These are phyloP conservation scores for Henckelia pumila DNA, from an alignment of 257 asterid species.

Conservation along the genomic window DNA sequence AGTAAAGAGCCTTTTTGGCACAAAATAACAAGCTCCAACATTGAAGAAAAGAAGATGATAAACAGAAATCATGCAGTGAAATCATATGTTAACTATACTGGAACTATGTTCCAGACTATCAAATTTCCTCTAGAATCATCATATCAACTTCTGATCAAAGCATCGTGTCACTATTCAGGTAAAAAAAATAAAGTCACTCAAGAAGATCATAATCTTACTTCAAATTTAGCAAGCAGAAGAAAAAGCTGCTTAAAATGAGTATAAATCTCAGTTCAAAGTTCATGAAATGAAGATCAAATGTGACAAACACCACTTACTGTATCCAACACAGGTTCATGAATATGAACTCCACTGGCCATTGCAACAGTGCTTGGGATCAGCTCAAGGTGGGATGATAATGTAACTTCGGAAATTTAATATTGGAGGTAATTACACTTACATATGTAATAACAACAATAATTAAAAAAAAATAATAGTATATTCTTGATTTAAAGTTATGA, in stretches of 20 bases:
- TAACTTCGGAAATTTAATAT: conserved; percentile 20
- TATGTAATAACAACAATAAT: conserved; percentile 12
- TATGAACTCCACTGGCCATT: conserved; percentile 43
- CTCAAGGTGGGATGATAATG: conserved; percentile 10
- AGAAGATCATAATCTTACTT: background rate
- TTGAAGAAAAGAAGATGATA: no score
- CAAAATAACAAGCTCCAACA: no score
- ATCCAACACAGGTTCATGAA: conserved; percentile 35
- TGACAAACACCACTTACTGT: conserved; percentile 33
- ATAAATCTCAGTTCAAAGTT: background rate
- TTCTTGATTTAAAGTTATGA: conserved; percentile 18
- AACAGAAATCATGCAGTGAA: no score
- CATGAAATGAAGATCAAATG: conserved; percentile 3
- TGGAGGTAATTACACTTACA: conserved; percentile 24
- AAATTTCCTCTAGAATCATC: background rate
- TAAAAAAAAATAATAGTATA: no score
- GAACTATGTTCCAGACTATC: no score
- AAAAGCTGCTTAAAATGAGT: background rate
- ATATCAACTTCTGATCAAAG: background rate
- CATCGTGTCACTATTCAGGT: no score
- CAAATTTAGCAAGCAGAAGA: background rate
- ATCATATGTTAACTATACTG: no score
- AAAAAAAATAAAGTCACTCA: background rate
- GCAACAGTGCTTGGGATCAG: conserved; percentile 27
- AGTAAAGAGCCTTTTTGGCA: no score